Conservation (phyloP, 2,329 filamentous ascomycete species). For the Shiraia bambusicola region DNA sequence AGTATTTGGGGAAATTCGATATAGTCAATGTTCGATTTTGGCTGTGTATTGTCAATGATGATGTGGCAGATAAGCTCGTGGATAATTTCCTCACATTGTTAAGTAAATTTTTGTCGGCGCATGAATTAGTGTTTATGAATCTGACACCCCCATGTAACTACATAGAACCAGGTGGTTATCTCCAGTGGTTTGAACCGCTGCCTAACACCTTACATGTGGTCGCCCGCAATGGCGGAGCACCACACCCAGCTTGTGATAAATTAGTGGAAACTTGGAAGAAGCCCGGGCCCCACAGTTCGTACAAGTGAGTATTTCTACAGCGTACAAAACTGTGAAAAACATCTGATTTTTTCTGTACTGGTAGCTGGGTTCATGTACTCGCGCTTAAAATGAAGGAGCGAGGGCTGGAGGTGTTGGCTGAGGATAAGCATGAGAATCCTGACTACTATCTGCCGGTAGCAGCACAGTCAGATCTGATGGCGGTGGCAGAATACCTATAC, state of each 20-base stretch:
- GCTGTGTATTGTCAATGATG: slow-evolving; percentile 27
- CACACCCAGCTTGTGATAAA: slow-evolving; percentile 8
- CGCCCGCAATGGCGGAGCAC: neutral
- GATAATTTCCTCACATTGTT: slow-evolving; percentile 29
- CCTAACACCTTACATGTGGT: slow-evolving; percentile 2
- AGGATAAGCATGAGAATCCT: slow-evolving; percentile 7
- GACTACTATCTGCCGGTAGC: slow-evolving; percentile 5
- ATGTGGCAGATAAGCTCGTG: slow-evolving; percentile 19
- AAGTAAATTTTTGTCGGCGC: slow-evolving; percentile 16
- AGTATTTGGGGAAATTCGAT: slow-evolving; percentile 33
- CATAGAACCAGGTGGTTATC: slow-evolving; percentile 14
- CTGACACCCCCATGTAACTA: slow-evolving; percentile 3
- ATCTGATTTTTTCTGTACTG: neutral
- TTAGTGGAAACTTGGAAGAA: slow-evolving; percentile 8
- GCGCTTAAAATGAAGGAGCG: slow-evolving; percentile 1
- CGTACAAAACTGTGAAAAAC: no score
- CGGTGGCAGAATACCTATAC: slow-evolving; percentile 2
- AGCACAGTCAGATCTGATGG: slow-evolving; percentile 3
- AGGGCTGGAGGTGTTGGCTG: slow-evolving; percentile 4
- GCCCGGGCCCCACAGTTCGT: slow-evolving; percentile 9
- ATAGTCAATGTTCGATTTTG: slow-evolving; percentile 35
- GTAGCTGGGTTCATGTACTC: slow-evolving; percentile 9
- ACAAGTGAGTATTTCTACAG: slow-evolving; percentile 3
- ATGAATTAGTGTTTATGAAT: neutral
- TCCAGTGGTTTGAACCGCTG: slow-evolving; percentile 14